Percentiles rank a stretch among this genome's conserved stretches.
Conservation (phyloP, 2,329 filamentous ascomycete species). For the Dactylella cylindrospora region DNA sequence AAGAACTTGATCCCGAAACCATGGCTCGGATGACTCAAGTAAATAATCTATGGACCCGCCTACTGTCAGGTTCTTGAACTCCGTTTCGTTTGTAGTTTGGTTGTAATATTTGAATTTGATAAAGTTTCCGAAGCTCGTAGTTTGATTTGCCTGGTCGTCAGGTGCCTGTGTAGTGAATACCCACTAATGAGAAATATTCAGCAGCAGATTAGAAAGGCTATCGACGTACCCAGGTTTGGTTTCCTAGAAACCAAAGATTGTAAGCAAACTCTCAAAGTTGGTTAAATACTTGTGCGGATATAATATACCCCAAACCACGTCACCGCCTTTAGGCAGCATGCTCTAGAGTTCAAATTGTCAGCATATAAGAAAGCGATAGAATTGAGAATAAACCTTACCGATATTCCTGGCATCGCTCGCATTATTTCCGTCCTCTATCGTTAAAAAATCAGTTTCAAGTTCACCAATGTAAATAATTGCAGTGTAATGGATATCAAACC, state of each 20-base stretch:
- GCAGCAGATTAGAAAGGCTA: too few relatives aligned
- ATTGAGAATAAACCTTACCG: neutral
- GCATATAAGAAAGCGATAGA: neutral
- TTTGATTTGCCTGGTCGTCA: constrained; percentile 75
- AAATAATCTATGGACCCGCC: constrained; percentile 75
- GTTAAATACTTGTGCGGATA: neutral
- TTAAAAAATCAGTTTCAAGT: too few relatives aligned
- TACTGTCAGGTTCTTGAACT: constrained; percentile 73
- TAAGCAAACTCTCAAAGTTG: neutral
- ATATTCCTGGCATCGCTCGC: constrained; percentile 81
- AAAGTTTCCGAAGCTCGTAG: constrained; percentile 74
- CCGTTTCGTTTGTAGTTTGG: constrained; percentile 61
- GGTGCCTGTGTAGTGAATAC: constrained; percentile 64
- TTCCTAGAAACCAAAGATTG: too few relatives aligned
- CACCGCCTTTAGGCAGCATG: constrained; percentile 92
- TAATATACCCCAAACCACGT: constrained; percentile 80
- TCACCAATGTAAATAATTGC: neutral
- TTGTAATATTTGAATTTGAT: constrained; percentile 74
- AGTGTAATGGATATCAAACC: neutral
- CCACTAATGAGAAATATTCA: too few relatives aligned
- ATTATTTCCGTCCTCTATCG: constrained; percentile 90
- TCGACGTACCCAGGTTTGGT: constrained; percentile 73
- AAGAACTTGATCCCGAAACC: constrained; percentile 76
- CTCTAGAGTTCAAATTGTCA: constrained; percentile 62
- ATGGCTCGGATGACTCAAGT: constrained; percentile 73